Evolutionary conservation across 371 early-diverging fungal genomes (phyloP).

Genomic region (Chytridiales sp.): DNA sequence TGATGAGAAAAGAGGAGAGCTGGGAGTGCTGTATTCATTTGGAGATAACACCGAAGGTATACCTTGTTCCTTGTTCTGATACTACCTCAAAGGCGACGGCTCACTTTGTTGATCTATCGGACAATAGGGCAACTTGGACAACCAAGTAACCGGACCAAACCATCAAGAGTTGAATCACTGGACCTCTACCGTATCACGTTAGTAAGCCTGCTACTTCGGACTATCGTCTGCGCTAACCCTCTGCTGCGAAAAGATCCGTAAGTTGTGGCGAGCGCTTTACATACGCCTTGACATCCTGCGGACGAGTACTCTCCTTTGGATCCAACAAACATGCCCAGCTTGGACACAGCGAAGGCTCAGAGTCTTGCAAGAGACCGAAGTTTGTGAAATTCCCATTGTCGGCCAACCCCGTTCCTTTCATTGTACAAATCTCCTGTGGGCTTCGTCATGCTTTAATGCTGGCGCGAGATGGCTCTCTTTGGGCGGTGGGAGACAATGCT

Average conservation of each 20-base stretch:
- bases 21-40: too few species aligned
- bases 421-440: slow-evolving; percentile 1
- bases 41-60: too few species aligned
- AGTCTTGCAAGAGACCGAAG: neutral
- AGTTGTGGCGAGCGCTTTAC: slow-evolving; percentile 9
- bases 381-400: slow-evolving; percentile 2
- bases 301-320: slow-evolving; percentile 16
- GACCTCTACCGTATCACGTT: slow-evolving; percentile 12
- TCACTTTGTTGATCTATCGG: too few species aligned
- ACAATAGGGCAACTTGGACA: slow-evolving; percentile 7
- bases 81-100: too few species aligned
- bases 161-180: slow-evolving; percentile 11
- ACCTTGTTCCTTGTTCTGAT: too few species aligned
- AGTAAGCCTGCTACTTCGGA: too few species aligned
- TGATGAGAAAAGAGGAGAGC: too few species aligned
- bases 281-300: slow-evolving; percentile 8
- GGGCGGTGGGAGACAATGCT: slow-evolving; percentile 17
- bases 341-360: too few species aligned
- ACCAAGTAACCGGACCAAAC: neutral
- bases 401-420: slow-evolving; percentile 2
- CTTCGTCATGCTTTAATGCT: slow-evolving; percentile 7
- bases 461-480: slow-evolving; percentile 5
- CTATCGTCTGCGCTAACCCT: too few species aligned
- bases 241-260: too few species aligned
- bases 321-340: slow-evolving; percentile 3